A percentile compares a stretch with the other conserved stretches of the same genome.
phyloP scores from a whole-genome alignment of 163 green algal genomes.

The Smithsoniella earleae region DNA sequence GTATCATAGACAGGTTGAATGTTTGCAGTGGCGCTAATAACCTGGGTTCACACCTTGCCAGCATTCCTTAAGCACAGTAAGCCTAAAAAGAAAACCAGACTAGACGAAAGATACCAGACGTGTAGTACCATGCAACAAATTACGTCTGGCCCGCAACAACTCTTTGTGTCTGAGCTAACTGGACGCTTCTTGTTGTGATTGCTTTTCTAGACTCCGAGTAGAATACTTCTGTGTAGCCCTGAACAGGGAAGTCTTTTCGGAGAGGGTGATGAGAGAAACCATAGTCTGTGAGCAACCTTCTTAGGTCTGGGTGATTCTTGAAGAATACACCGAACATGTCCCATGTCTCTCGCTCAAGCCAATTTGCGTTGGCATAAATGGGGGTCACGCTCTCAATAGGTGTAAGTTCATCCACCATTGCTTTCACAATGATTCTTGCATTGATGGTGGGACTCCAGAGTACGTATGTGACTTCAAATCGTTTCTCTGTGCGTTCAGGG shows the following conservation, averaged over 20 bases:
- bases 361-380: slow-evolving; percentile 47
- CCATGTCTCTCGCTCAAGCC: slow-evolving; percentile 62
- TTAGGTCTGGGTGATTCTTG: slow-evolving; percentile 52
- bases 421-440: slow-evolving; percentile 56
- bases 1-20: too few species aligned
- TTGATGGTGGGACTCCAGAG: slow-evolving; percentile 48
- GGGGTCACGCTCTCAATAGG: slow-evolving; percentile 42
- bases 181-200: slow-evolving; percentile 14
- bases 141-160: slow-evolving; percentile 19
- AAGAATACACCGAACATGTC: slow-evolving; percentile 68
- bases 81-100: too few species aligned
- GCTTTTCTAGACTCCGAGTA: slow-evolving; percentile 16
- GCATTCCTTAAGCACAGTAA: too few species aligned
- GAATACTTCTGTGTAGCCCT: slow-evolving; percentile 54
- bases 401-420: slow-evolving; percentile 51
- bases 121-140: too few species aligned
- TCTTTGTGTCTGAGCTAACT: slow-evolving; percentile 16
- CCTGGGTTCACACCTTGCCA: too few species aligned
- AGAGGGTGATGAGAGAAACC: slow-evolving; percentile 59
- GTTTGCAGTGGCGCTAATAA: too few species aligned
- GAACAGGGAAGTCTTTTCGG: slow-evolving; percentile 63
- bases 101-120: too few species aligned
- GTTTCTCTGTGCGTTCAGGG: slow-evolving; percentile 44
- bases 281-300: slow-evolving; percentile 62
- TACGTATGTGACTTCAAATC: slow-evolving; percentile 62